A percentile compares a stretch with the other conserved stretches of the same genome.
phyloP scores from a whole-genome alignment of 1,139 yeast genomes.

The Saccharomyces hybrid region DNA sequence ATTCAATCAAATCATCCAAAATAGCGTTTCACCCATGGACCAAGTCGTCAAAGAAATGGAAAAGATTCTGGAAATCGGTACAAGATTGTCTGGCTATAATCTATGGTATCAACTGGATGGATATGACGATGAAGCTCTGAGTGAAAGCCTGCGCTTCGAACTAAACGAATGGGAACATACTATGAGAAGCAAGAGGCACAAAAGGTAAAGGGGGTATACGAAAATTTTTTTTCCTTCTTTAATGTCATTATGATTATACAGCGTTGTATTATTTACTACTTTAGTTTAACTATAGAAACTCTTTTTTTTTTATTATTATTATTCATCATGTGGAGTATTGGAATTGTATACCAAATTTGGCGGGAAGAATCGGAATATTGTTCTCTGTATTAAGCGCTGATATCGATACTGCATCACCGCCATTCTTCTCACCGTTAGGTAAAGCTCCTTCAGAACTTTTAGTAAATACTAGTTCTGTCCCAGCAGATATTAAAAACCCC shows the following conservation, averaged over 20 bases:
- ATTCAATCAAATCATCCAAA: slow-evolving; percentile 59
- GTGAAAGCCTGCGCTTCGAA: slow-evolving; percentile 34
- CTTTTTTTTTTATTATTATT: not conserved
- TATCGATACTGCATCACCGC: not conserved
- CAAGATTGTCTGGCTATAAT: slow-evolving; percentile 52
- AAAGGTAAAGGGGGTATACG: slow-evolving; percentile 17
- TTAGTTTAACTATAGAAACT: not conserved
- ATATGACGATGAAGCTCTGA: slow-evolving; percentile 50
- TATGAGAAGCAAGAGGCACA: slow-evolving; percentile 34
- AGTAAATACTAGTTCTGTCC: slow-evolving; percentile 39
- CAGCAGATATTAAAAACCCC: slow-evolving; percentile 74
- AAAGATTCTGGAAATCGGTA: slow-evolving; percentile 51
- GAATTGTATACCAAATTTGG: slow-evolving; percentile 28
- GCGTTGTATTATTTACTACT: not conserved
- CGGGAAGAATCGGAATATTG: slow-evolving; percentile 12
- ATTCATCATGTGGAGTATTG: slow-evolving; percentile 23
- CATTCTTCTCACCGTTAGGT: not conserved
- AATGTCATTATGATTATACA: not conserved
- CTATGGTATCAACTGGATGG: slow-evolving; percentile 87
- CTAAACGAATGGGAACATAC: slow-evolving; percentile 35
- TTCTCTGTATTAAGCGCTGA: slow-evolving; percentile 1
- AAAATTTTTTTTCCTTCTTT: not conserved
- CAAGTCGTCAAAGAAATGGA: slow-evolving; percentile 58
- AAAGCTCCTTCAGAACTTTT: not conserved
- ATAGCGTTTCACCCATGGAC: slow-evolving; percentile 55